Percentiles rank a stretch among this genome's conserved stretches.
Conservation (phyloP, 768 basidiomycete genomes). For the Trametes meyenii region DNA sequence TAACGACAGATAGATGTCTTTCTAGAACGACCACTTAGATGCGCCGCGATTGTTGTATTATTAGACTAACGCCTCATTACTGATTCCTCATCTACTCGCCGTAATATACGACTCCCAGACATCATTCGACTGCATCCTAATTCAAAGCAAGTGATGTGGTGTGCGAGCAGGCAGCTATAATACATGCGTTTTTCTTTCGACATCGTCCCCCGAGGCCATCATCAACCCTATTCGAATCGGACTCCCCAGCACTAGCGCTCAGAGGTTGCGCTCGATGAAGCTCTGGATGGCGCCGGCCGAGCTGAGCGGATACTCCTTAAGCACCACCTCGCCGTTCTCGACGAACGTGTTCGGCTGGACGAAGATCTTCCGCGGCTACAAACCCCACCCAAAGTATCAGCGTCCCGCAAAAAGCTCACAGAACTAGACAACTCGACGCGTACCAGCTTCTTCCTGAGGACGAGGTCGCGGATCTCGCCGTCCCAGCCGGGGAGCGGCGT, state of each 20-base stretch:
- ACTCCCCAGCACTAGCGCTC: background rate
- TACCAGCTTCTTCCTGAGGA: slow-evolving; percentile 78
- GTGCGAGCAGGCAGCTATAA: background rate
- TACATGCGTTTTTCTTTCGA: background rate
- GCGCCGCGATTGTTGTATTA: too few relatives aligned
- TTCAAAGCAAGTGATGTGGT: too few relatives aligned
- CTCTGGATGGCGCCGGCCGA: slow-evolving; percentile 77
- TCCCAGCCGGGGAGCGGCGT: slow-evolving; percentile 73
- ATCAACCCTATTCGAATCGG: background rate
- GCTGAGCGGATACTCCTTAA: slow-evolving; percentile 81
- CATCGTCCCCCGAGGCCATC: background rate
- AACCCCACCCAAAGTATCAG: background rate
- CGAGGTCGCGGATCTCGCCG: slow-evolving; percentile 74
- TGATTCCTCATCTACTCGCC: too few relatives aligned
- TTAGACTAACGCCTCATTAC: too few relatives aligned
- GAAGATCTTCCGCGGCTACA: slow-evolving; percentile 81
- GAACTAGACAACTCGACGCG: slow-evolving; percentile 27
- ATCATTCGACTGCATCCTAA: too few relatives aligned
- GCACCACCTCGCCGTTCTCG: slow-evolving; percentile 63
- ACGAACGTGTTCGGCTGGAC: slow-evolving; percentile 82
- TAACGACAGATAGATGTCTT: too few relatives aligned
- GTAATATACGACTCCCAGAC: too few relatives aligned
- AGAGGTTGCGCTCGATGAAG: slow-evolving; percentile 66
- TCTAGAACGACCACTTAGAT: too few relatives aligned
- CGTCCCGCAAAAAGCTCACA: background rate